Evolutionary conservation across 2,329 filamentous ascomycete species (phyloP), one percentile per base, ranked within the genome.

Genomic region (Stachybotrys echinatus): DNA sequence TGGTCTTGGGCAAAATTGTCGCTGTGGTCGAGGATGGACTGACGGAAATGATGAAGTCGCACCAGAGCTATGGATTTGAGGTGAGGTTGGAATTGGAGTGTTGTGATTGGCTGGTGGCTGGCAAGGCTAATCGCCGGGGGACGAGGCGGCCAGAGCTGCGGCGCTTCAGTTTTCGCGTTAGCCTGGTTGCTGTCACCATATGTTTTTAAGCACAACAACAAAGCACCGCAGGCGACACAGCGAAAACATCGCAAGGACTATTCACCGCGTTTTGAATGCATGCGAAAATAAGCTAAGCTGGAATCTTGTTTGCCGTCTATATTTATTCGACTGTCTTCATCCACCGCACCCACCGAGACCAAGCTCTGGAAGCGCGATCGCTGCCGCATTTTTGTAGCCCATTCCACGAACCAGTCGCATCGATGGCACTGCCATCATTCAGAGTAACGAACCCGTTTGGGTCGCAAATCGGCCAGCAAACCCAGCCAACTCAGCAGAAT

Each of bases 71-170:
- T 20, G 60, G 64, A 67, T 63, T 66, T 62, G 61, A 64, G 56
- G 60, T 64, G 66, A 72, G 62, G 67, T 69, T 64, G 61, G 68
- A 67, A 70, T 72, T 68, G 66, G 52, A 52, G 52, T 10, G 31
- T 52, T 58, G 51, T 70, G 63, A 72, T 73, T 72, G 68, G 68
- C 23, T 53, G 53, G 10, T 5, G 54, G 58, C 56, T 53, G 60
- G 56, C 64, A 52, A 69, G 67, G 65, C 65, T 64, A 59, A 50
- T 8, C 8, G 48, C 52, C 54, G 42, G 31, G 48, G 47, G 40
- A 40, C 51, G 42, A 50, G 48, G 47, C 48, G 50, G 42, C 46
- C 31, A 40, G 27, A 38, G 56, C 38, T 45, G 21, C 10, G 44
- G 44, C 27, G 23, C 23, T 40, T 38, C 58, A 57, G 55, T 61